Evolutionary conservation across 768 basidiomycete genomes (phyloP).

Genomic region (Tulasnella sp.): DNA sequence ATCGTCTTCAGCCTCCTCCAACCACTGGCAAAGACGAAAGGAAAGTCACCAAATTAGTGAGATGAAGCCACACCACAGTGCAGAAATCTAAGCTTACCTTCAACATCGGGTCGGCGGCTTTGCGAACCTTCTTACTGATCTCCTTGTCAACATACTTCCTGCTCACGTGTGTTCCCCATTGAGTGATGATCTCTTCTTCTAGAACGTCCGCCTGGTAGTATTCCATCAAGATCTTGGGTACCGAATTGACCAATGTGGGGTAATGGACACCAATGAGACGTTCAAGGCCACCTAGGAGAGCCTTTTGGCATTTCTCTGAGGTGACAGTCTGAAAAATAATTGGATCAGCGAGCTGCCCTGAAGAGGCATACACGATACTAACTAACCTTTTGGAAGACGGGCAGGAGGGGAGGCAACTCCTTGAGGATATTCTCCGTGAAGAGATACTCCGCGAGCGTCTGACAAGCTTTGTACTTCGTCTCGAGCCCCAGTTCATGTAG

Average conservation of each 20-base stretch:
- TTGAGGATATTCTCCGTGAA: constrained; percentile 63
- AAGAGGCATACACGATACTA: not conserved
- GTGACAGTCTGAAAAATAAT: constrained; percentile 54
- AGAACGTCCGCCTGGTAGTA: constrained; percentile 88
- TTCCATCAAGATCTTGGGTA: constrained; percentile 89
- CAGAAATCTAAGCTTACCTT: constrained; percentile 43
- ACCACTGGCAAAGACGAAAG: constrained; percentile 45
- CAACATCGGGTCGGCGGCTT: constrained; percentile 90
- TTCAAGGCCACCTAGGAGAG: constrained; percentile 87
- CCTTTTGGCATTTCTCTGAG: constrained; percentile 92
- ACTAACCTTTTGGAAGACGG: constrained; percentile 68
- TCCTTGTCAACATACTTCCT: constrained; percentile 97
- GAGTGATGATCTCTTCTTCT: constrained; percentile 79
- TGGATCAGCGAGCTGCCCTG: constrained; percentile 1
- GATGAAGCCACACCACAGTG: constrained; percentile 4
- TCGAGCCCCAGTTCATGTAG: constrained; percentile 85
- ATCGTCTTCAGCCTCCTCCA: constrained; percentile 79
- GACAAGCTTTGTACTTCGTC: constrained; percentile 86
- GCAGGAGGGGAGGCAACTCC: constrained; percentile 53
- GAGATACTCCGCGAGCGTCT: constrained; percentile 71
- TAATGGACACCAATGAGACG: constrained; percentile 66
- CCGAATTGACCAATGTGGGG: constrained; percentile 55
- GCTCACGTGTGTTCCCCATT: constrained; percentile 94
- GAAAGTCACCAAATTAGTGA: not conserved
- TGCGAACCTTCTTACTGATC: constrained; percentile 87